Base-by-base conservation (phyloP, 352 stramenopile species). In the Globisporangium nunn region DNA sequence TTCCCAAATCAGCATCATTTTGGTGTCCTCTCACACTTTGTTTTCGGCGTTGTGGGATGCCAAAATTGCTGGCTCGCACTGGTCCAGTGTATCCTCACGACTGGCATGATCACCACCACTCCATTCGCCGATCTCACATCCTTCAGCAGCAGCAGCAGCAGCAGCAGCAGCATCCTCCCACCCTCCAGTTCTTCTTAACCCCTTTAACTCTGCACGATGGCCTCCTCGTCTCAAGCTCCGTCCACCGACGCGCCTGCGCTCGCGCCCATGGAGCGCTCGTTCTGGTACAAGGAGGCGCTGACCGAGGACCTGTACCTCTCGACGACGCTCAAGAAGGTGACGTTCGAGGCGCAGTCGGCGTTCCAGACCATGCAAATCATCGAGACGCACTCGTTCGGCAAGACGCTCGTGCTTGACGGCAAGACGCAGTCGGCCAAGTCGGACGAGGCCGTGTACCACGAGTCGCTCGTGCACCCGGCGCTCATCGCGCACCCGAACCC, bases 381-480 rank as follows among this genome's bases (percentile, higher is more conserved):
- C 46, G 82, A 97, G 66, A 97, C 92, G 15, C 77, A 76, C 52
- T 77, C 80, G 61, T 98, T 98, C 67, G 93, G 94, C 49, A 96
- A 95, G 66, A 98, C 88, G 49, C 77, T 99, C 28, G 89, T 98
- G 50, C 96, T 97, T 14, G 94, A 98, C 67, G 92, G 94, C 56
- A 97, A 98, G 75, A 98, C 93, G 30, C 93, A 98, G 72, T 97
- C 84, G 56, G 72, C 93, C 44, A 78, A 96, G 64, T 81, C 78
- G 55, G 95, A 98, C 68, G 96, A 98, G 71, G 85, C 87, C 66
- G 88, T 97, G 50, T 98, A 98, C 70, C 94, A 98, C 72, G 94
- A 98, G 73, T 80, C 71, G 56, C 76, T 98, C n/a, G 92, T 98
- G 45, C 93, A 98, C 70, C 92, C 91, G 37, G 78, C 89, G 28